Percentiles rank a stretch among this genome's conserved stretches.
phyloP scores from a whole-genome alignment of 2,329 filamentous ascomycete genomes.

The Hirsutella thompsonii region DNA sequence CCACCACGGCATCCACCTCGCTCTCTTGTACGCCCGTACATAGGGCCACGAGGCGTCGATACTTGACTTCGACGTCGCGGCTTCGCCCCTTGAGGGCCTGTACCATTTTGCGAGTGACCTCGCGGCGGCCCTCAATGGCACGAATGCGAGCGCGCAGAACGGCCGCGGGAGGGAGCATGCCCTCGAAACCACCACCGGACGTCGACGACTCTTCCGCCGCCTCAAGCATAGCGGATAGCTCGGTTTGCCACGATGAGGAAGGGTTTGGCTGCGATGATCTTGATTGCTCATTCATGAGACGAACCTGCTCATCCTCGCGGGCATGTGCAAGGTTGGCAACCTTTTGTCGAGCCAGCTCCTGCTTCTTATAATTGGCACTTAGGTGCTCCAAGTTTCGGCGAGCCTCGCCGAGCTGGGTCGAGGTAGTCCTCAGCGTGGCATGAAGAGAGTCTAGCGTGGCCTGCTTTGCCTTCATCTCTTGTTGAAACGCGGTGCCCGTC shows the following conservation, averaged over 20 bases:
- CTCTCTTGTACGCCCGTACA: constrained; percentile 71
- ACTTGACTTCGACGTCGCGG: constrained; percentile 75
- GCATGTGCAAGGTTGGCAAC: constrained; percentile 68
- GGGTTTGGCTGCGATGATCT: constrained; percentile 28
- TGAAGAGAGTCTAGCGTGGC: constrained; percentile 72
- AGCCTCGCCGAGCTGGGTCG: constrained; percentile 64
- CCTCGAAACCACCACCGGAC: constrained; percentile 22
- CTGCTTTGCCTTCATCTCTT: constrained; percentile 75
- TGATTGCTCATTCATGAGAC: constrained; percentile 27
- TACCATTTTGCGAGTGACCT: constrained; percentile 53
- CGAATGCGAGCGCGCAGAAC: constrained; percentile 55
- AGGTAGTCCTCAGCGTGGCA: constrained; percentile 65
- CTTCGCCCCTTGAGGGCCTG: constrained; percentile 64
- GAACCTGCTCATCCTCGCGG: constrained; percentile 54
- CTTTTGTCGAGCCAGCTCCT: constrained; percentile 55
- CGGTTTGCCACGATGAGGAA: constrained; percentile 39
- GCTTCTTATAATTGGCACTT: constrained; percentile 49
- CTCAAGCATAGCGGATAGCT: constrained; percentile 34
- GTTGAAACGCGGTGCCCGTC: constrained; percentile 66
- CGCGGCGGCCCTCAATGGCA: constrained; percentile 58
- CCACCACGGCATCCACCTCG: constrained; percentile 69
- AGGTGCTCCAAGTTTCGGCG: constrained; percentile 61
- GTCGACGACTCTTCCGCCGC: constrained; percentile 23
- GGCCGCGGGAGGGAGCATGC: constrained; percentile 42
- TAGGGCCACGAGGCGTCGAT: constrained; percentile 74